Percentiles rank a stretch among this genome's conserved stretches.
Conservation (phyloP, 2,329 filamentous ascomycete genomes). For the Phoma herbarum region DNA sequence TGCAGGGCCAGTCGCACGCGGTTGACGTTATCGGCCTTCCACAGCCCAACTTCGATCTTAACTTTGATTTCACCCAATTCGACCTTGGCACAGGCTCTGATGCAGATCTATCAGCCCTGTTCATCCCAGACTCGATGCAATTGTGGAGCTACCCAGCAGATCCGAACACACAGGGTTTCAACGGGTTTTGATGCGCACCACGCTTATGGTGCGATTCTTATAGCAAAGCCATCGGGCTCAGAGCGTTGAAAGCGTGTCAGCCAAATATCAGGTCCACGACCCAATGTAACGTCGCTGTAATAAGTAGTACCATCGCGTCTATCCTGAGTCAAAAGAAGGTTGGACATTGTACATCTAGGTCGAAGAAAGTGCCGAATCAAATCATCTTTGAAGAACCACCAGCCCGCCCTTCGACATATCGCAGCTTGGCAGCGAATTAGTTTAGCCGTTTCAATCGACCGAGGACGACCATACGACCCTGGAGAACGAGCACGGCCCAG, state of each 20-base stretch:
- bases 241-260: constrained; percentile 7
- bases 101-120: constrained; percentile 47
- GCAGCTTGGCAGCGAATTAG: constrained; percentile 11
- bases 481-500: constrained; percentile 22
- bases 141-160: constrained; percentile 41
- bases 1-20: constrained; percentile 26
- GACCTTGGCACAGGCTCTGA: constrained; percentile 49
- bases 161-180: constrained; percentile 28
- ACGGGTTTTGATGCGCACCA: constrained; percentile 4
- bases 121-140: constrained; percentile 47
- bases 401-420: constrained; percentile 7
- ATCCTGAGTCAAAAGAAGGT: constrained; percentile 1
- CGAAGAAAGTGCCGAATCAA: constrained; percentile 2
- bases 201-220: background rate
- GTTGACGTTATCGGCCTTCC: constrained; percentile 41
- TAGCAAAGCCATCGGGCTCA: constrained; percentile 5
- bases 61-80: constrained; percentile 50
- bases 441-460: constrained; percentile 12
- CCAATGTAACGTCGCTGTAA: constrained; percentile 9
- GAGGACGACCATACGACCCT: constrained; percentile 4
- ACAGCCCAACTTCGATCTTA: constrained; percentile 43
- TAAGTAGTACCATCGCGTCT: background rate
- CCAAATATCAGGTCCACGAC: background rate
- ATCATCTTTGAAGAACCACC: background rate
- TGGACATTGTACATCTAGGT: background rate